Base-by-base conservation (phyloP, 495 filamentous ascomycete species). In the Collariella sp. region DNA sequence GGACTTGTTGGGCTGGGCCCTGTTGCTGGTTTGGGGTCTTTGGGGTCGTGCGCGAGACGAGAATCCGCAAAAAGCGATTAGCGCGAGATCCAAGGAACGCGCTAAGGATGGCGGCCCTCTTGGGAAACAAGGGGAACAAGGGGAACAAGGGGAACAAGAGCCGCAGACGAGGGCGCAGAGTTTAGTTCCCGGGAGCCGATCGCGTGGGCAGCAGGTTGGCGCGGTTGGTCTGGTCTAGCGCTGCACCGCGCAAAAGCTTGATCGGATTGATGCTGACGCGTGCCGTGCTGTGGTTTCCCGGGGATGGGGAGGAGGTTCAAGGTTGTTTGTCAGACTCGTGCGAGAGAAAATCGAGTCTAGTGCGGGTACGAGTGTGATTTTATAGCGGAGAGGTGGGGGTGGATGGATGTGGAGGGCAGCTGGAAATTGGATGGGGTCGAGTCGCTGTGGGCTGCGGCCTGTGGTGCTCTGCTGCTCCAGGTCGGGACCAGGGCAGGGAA, bases 341-440 rank as follows among this genome's bases (percentile, higher is more conserved):
- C 58, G 58, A 55, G 58, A 57, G 62, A 63, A 63, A 65, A 69
- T 67, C 51, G 56, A 65, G 66, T 55, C 43, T 67, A 67, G 64
- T 63, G 62, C 60, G 64, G 65, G 60, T 56, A 41, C 53, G 57
- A 63, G 55, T 57, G 57, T 60, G 57, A 62, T 61, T 65, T 67
- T 69, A 69, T 66, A 66, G n/a, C n/a, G n/a, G n/a, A n/a, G n/a
- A n/a, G n/a, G n/a, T n/a, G n/a, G n/a, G n/a, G n/a, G n/a, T n/a
- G n/a, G n/a, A 47, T 41, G 41, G 47, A 43, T 50, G 41, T 55
- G 52, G 43, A 46, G 46, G 54, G 48, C 16, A 45, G 52, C 35
- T 52, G 58, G 56, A 62, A 58, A 46, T 57, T 53, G 46, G 48
- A 65, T 55, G 52, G 56, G 58, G 58, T 56, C 49, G 43, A 29